Evolutionary conservation across 1,284 basidiomycete species (phyloP).

Genomic region (Phylloporus sp.): DNA sequence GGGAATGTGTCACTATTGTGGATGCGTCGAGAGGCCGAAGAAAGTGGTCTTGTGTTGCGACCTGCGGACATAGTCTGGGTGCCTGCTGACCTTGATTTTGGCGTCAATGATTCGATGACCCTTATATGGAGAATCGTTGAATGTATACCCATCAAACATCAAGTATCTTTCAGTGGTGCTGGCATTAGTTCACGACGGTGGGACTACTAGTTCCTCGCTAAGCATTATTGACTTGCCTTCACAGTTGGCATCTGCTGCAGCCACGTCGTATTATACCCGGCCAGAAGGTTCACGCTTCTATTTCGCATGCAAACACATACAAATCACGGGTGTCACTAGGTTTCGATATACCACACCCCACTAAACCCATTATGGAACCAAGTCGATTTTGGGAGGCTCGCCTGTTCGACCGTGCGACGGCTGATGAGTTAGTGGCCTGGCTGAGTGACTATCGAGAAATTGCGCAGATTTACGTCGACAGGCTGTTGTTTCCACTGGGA

Average conservation of each 20-base stretch:
- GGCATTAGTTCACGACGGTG: slow-evolving; percentile 24
- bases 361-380: too few relatives aligned
- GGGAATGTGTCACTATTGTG: slow-evolving; percentile 38
- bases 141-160: slow-evolving; percentile 37
- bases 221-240: slow-evolving; percentile 6
- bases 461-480: slow-evolving; percentile 12
- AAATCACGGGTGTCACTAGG: slow-evolving; percentile 35
- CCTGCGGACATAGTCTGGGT: slow-evolving; percentile 37
- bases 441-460: slow-evolving; percentile 21
- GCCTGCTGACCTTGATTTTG: slow-evolving; percentile 33
- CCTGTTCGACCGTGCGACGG: slow-evolving; percentile 37
- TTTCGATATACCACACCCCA: slow-evolving; percentile 32
- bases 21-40: slow-evolving; percentile 39
- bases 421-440: slow-evolving; percentile 20
- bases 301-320: slow-evolving; percentile 37
- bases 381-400: slow-evolving; percentile 35
- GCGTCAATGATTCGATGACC: slow-evolving; percentile 31
- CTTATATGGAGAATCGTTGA: slow-evolving; percentile 32
- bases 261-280: slow-evolving; percentile 6
- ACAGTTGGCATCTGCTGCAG: slow-evolving; percentile 25
- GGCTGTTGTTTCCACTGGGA: slow-evolving; percentile 8
- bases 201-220: background rate
- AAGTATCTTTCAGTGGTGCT: slow-evolving; percentile 26
- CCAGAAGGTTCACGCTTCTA: slow-evolving; percentile 36
- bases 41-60: slow-evolving; percentile 29